Evolutionary conservation across 2,329 filamentous ascomycete genomes (phyloP).

Genomic region (Aspergillus pseudoviridinutans): DNA sequence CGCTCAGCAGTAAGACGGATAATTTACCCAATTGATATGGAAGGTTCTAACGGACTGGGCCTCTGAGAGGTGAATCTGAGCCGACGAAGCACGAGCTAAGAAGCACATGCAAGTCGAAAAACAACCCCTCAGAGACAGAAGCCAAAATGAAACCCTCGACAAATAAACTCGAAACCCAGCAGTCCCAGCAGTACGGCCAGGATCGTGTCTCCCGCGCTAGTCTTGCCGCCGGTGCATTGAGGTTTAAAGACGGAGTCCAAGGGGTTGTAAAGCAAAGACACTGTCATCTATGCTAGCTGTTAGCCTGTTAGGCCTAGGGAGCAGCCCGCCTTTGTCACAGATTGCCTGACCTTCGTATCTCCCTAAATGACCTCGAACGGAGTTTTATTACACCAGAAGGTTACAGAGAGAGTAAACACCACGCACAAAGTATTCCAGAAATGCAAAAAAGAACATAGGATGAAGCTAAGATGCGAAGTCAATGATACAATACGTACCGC

Average conservation of each 20-base stretch:
- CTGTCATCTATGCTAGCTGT: neutral
- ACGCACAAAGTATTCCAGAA: neutral
- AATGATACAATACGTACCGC: neutral
- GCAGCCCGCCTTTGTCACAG: neutral
- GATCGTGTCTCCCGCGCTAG: conserved; percentile 28
- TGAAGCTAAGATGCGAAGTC: neutral
- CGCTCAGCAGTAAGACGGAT: neutral
- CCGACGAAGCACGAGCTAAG: neutral
- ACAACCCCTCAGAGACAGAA: neutral
- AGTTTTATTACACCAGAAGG: neutral
- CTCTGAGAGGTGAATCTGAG: neutral
- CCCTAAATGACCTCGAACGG: neutral
- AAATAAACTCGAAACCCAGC: conserved; percentile 24
- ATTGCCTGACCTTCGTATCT: neutral
- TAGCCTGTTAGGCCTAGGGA: too few relatives aligned
- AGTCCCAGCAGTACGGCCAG: conserved; percentile 25
- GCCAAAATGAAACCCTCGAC: conserved; percentile 1
- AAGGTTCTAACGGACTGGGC: neutral
- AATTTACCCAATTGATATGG: neutral
- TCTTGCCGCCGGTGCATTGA: conserved; percentile 12
- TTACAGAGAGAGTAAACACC: neutral
- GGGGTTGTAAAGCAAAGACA: conserved; percentile 10
- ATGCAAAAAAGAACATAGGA: neutral
- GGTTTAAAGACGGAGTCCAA: conserved; percentile 7
- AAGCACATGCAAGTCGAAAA: neutral